Evolutionary conservation across 2,329 filamentous ascomycete species (phyloP).

Genomic region (Aspergillus felis): DNA sequence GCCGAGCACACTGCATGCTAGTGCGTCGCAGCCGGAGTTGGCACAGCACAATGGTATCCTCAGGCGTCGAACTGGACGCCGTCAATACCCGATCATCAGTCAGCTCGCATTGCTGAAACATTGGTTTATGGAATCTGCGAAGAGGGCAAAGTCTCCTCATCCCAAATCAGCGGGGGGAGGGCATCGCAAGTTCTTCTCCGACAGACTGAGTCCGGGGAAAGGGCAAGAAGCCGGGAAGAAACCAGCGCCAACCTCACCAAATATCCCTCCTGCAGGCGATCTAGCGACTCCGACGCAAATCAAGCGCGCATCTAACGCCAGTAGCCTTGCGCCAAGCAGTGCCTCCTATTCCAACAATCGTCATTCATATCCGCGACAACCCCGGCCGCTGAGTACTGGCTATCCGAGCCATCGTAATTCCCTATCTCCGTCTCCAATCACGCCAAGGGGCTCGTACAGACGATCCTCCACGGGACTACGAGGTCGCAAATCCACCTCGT

Average conservation of each 20-base stretch:
- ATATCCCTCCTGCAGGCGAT: slow-evolving; percentile 21
- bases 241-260: slow-evolving; percentile 18
- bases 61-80: slow-evolving; percentile 51
- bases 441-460: slow-evolving; percentile 80
- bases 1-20: slow-evolving; percentile 81
- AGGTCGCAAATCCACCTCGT: slow-evolving; percentile 92
- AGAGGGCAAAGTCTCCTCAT: slow-evolving; percentile 57
- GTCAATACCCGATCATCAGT: slow-evolving; percentile 61
- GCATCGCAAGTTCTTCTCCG: slow-evolving; percentile 36
- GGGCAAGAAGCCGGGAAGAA: slow-evolving; percentile 32
- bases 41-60: slow-evolving; percentile 55
- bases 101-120: slow-evolving; percentile 66
- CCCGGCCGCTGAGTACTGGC: slow-evolving; percentile 33
- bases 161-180: slow-evolving; percentile 28
- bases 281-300: slow-evolving; percentile 35
- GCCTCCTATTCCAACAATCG: slow-evolving; percentile 40
- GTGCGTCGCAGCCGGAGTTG: slow-evolving; percentile 65
- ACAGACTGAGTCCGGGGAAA: slow-evolving; percentile 38
- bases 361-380: slow-evolving; percentile 38
- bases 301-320: slow-evolving; percentile 40
- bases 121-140: slow-evolving; percentile 67
- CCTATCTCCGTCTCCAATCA: slow-evolving; percentile 79
- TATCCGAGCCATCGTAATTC: slow-evolving; percentile 60
- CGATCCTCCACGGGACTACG: slow-evolving; percentile 78
- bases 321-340: slow-evolving; percentile 41